phyloP scores from a whole-genome alignment of 768 basidiomycete genomes.

The Cystofilobasidium capitatum region DNA sequence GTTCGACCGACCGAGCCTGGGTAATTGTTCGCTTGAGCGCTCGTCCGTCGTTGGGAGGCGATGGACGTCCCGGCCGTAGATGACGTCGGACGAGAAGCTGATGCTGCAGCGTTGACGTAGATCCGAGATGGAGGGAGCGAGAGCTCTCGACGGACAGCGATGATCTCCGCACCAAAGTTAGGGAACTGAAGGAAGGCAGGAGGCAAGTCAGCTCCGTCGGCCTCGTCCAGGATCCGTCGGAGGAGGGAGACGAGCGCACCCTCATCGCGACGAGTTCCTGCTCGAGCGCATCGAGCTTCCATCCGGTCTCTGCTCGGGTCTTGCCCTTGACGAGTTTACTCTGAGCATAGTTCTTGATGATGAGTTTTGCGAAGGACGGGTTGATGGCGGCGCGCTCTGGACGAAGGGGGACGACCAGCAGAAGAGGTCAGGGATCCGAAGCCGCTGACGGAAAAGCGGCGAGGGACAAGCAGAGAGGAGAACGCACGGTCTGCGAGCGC shows the following conservation, averaged over 20 bases:
- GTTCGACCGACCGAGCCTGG: too few relatives aligned
- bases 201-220: background rate
- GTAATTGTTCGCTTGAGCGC: background rate
- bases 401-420: background rate
- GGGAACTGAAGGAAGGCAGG: background rate
- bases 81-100: background rate
- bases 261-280: constrained; percentile 15
- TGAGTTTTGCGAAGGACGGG: constrained; percentile 4
- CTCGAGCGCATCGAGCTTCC: constrained; percentile 14
- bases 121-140: constrained; percentile 8
- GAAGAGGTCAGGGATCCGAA: background rate
- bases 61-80: background rate
- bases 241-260: background rate
- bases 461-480: background rate
- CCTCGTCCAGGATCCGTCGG: background rate
- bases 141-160: constrained; percentile 7
- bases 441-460: background rate
- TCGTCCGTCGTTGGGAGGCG: background rate
- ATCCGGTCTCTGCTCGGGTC: background rate
- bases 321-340: constrained; percentile 11
- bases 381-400: constrained; percentile 12
- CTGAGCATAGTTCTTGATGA: constrained; percentile 5
- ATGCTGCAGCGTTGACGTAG: background rate
- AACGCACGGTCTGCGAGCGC: constrained; percentile 20
- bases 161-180: constrained; percentile 6